Evolutionary conservation across 164 flowering plant genomes (phyloP).

Genomic region (Magnolia kwangsiensis): DNA sequence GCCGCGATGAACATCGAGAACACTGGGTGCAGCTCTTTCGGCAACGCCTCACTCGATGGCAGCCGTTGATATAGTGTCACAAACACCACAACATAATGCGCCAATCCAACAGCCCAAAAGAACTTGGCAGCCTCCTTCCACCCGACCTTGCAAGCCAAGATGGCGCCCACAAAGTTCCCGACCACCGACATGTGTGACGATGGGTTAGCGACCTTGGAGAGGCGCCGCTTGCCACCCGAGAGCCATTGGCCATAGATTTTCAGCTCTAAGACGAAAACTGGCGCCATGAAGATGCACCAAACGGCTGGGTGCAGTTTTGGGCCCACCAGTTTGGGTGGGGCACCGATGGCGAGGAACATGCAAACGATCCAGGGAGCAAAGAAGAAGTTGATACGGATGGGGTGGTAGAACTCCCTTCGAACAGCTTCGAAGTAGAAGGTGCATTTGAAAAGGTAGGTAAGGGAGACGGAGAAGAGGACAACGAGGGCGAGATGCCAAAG

Average conservation of each 20-base stretch:
- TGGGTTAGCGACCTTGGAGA: constrained; percentile 86
- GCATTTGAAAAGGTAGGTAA: constrained; percentile 70
- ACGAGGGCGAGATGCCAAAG: constrained; percentile 70
- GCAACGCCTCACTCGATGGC: constrained; percentile 86
- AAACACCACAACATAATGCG: constrained; percentile 86
- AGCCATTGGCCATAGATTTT: constrained; percentile 98
- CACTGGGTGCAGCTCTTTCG: constrained; percentile 95
- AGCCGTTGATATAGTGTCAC: constrained; percentile 90
- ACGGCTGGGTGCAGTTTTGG: constrained; percentile 53
- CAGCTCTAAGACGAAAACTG: constrained; percentile 70
- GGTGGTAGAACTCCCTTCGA: constrained; percentile 87
- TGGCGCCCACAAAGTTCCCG: constrained; percentile 93
- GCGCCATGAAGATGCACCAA: constrained; percentile 79
- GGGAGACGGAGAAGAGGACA: constrained; percentile 46
- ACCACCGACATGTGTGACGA: constrained; percentile 89
- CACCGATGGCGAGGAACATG: constrained; percentile 84
- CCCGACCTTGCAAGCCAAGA: constrained; percentile 77
- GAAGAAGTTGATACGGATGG: constrained; percentile 89
- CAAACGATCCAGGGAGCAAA: constrained; percentile 95
- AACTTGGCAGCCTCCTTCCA: constrained; percentile 91
- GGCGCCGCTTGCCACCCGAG: constrained; percentile 84
- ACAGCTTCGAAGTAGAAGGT: constrained; percentile 90
- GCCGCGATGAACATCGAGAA: constrained; percentile 97
- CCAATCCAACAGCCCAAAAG: constrained; percentile 91
- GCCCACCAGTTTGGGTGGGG: constrained; percentile 41